These are phyloP conservation scores for Monosporascus ibericus DNA, from an alignment of 2,329 filamentous ascomycete genomes.

Conservation along the genomic window DNA sequence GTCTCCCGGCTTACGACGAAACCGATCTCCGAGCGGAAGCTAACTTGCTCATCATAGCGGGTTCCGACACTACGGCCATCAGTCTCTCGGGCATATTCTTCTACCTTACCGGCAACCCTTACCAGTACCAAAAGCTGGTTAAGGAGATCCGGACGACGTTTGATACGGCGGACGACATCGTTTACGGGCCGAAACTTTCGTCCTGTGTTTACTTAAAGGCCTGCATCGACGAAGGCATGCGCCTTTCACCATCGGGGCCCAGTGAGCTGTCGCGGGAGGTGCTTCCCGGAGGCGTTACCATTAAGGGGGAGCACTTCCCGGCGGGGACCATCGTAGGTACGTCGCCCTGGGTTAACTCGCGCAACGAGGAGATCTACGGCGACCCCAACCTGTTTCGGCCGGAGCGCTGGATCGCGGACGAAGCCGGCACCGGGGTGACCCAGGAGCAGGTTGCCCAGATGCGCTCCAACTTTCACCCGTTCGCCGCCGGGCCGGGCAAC, in stretches of 20 bases:
- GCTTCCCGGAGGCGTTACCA: constrained; percentile 9
- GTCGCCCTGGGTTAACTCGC: constrained; percentile 7
- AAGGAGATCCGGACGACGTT: constrained; percentile 12
- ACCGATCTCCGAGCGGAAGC: constrained; percentile 10
- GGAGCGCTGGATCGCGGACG: constrained; percentile 19
- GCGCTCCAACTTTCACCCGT: constrained; percentile 12
- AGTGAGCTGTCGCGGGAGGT: constrained; percentile 16
- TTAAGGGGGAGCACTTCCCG: constrained; percentile 15
- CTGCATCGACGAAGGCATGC: constrained; percentile 21
- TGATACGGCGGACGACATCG: constrained; percentile 9
- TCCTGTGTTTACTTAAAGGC: constrained; percentile 15
- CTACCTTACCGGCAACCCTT: constrained; percentile 10
- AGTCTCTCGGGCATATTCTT: constrained; percentile 14
- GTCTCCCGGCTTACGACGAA: constrained; percentile 8
- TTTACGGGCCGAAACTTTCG: constrained; percentile 12
- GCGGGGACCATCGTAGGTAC: constrained; percentile 15
- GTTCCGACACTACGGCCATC: constrained; percentile 15
- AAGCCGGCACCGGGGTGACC: constrained; percentile 1
- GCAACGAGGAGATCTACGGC: constrained; percentile 8
- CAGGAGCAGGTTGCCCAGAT: constrained; percentile 5
- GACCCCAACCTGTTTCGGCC: constrained; percentile 13
- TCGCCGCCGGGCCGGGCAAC: constrained; percentile 9
- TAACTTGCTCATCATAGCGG: constrained; percentile 16
- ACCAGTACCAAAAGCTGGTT: constrained; percentile 6
- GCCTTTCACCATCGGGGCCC: constrained; percentile 10